Base-by-base conservation (phyloP, 1,284 basidiomycete species). In the Marasmius fiardii region DNA sequence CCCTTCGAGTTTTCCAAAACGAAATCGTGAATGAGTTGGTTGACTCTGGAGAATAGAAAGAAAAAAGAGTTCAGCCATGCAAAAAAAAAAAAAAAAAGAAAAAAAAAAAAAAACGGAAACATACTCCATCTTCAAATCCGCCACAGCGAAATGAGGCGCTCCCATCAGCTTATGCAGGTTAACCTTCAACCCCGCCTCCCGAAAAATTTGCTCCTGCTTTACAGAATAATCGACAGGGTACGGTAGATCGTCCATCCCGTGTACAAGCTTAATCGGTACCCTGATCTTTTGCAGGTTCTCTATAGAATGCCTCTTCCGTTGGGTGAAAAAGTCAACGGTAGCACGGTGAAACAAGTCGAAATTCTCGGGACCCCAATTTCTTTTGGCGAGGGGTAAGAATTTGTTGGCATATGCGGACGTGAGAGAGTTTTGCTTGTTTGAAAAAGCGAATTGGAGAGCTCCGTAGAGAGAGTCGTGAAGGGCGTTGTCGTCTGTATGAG, bases 391-490 rank as follows among this genome's bases (percentile, higher is more conserved):
- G 5, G 58, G 48, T 14, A 58, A n/a, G 8, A 33, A 31, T 2
- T 21, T 21, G 16, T 21, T 23, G 0, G 54, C 63, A 23, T 62
- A 73, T 67, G 70, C 66, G 43, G 61, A 59, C 11, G 64, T 58
- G 8, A 72, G 54, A 11, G 53, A 54, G 3, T 58, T 55, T 18
- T 53, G 48, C 16, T 61, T 45, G 26, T 65, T 61, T 54, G 67
- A 72, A 50, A 72, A 71, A 2, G 61, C 70, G 12, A 75, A 65
- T 50, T 74, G 68, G 4, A 70, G 43, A 10, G 64, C 64, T 14
- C 71, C 69, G 31, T 59, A 60, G 4, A 68, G 55, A 2, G 68
- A 64, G 45, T 73, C 70, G 2, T 59, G 61, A 7, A 71, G 53
- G 7, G 68, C 69, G 18, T 59, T 57, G 14, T 67, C 39, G 50